Base-by-base conservation (phyloP, 441 rosid genomes). In the Daphne laureola region DNA sequence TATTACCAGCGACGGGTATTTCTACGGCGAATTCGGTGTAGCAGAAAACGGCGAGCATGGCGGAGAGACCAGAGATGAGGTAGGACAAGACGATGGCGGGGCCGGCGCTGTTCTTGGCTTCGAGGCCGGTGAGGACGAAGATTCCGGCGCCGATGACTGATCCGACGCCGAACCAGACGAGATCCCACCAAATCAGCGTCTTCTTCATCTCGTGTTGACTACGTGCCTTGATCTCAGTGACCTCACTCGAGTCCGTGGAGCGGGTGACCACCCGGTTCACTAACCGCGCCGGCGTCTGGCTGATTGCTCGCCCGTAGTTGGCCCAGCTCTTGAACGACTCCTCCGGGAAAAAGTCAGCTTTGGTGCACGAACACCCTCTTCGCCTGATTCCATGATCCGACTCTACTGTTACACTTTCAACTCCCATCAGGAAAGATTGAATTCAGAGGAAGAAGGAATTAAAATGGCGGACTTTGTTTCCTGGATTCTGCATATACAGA, bases 21-120 rank as follows among this genome's bases (percentile, higher is more conserved):
- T 92, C 96, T 4, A 88, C 96, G n/a, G 96, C 98, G 35, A 92
- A 92, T 75, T 92, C 96, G 2, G 96, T 88, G 72, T 91, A 91
- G 58, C 98, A 86, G 61, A 91, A 91, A 3, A 91, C 96, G 7
- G 98, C 88, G 41, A 92, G 96, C 96, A 92, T 76, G 9, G 96
- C 94, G 2, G 95, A 92, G 26, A 82, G 11, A n/a, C 98, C 96
- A 0, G 96, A 88, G 38, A 86, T 73, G 2, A 78, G 87, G 15
- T 68, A 92, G 7, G 98, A 92, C 63, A 92, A 55, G 4, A 88
- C 86, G 3, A 92, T 85, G 8, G 96, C 94, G 0, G 98, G 98
- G 15, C 96, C 98, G 3, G 96, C 67, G 14, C 4, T 9, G 0
- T 76, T 16, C 0, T 48, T 58, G 0, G 93, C 85, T 59, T 86